Evolutionary conservation across 164 flowering plant species (phyloP), one percentile per base, ranked within the genome.

Genomic region (Tinospora cordifolia): DNA sequence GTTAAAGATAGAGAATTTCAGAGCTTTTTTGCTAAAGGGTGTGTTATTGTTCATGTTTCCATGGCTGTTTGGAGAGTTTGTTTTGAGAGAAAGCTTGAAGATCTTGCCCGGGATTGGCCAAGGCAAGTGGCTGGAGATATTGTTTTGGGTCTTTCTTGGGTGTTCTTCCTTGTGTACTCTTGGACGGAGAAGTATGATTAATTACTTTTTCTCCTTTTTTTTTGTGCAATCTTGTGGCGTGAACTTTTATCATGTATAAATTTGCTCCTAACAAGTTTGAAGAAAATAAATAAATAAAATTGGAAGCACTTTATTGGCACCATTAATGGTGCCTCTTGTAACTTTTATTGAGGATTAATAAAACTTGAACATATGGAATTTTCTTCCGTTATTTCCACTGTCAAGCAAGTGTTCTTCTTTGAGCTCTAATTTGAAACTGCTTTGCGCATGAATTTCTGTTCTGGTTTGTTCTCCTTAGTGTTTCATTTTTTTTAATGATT

Each of bases 151-250:
- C 75, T 85, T 21, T 90, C 96, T 0, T 92, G 97, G 97, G 87
- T 86, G 49, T 82, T 90, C 75, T 87, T 90, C 65, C 84, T 90
- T 63, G 85, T 90, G 6, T 87, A 83, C 67, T 80, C 92, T 1
- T 92, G 96, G 93, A 84, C 89, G 65, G 97, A 92, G 79, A 92
- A 90, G 83, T 91, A 91, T 78, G 97, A 92, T 77, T 87, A 63
- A 26, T 58, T 70, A 25, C 4, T 30, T 30, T 30, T 2, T 2
- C 4, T 30, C 4, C 4, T 30, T 30, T 30, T 30, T 30, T 30
- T 30, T 30, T 30, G 36, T 2, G 25, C 2, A 59, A 22, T 59
- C 22, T 59, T 59, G 25, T 21, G 21, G 9, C 5, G n/a, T 59
- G 63, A 9, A 8, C 22, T 19, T 19, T 8, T 8, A 15, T 62